A percentile compares a stretch with the other conserved stretches of the same genome.
These are phyloP conservation scores for Erythrophleum fordii DNA, from an alignment of 306 rosid species.

Conservation along the genomic window DNA sequence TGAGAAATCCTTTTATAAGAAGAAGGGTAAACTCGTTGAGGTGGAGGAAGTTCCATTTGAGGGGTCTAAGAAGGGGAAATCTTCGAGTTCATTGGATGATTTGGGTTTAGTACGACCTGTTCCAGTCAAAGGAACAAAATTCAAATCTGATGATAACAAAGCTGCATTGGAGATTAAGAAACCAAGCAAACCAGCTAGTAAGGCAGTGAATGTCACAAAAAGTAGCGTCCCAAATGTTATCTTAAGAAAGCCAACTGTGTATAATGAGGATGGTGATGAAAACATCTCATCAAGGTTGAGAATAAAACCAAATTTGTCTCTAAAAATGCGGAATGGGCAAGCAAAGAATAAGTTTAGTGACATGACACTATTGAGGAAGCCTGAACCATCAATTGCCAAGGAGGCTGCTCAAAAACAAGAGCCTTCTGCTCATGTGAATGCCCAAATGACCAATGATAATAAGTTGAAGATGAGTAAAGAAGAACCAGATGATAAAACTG, in stretches of 20 bases:
- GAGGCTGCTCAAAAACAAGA: slow-evolving; percentile 40
- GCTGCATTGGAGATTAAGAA: slow-evolving; percentile 51
- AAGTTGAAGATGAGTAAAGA: slow-evolving; percentile 45
- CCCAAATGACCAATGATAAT: slow-evolving; percentile 38
- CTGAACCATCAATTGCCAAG: slow-evolving; percentile 50
- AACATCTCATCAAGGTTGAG: slow-evolving; percentile 57
- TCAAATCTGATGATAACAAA: slow-evolving; percentile 52
- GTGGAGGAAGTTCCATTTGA: slow-evolving; percentile 80
- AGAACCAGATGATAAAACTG: slow-evolving; percentile 40
- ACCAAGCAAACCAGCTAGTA: slow-evolving; percentile 45
- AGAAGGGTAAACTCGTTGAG: slow-evolving; percentile 64
- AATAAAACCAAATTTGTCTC: slow-evolving; percentile 70
- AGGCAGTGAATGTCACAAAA: slow-evolving; percentile 44
- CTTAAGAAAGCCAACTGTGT: slow-evolving; percentile 72
- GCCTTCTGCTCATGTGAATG: slow-evolving; percentile 37
- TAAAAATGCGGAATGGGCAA: slow-evolving; percentile 54
- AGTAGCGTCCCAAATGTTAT: slow-evolving; percentile 75
- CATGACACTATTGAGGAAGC: slow-evolving; percentile 87
- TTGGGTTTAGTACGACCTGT: slow-evolving; percentile 76
- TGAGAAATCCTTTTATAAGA: slow-evolving; percentile 80
- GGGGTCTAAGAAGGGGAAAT: slow-evolving; percentile 44
- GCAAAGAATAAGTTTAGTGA: slow-evolving; percentile 72
- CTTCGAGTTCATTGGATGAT: slow-evolving; percentile 58
- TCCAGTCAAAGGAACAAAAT: slow-evolving; percentile 58
- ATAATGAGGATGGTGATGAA: slow-evolving; percentile 55